Evolutionary conservation across 1,284 basidiomycete species (phyloP).

Genomic region (Sanghuangporus baumii): DNA sequence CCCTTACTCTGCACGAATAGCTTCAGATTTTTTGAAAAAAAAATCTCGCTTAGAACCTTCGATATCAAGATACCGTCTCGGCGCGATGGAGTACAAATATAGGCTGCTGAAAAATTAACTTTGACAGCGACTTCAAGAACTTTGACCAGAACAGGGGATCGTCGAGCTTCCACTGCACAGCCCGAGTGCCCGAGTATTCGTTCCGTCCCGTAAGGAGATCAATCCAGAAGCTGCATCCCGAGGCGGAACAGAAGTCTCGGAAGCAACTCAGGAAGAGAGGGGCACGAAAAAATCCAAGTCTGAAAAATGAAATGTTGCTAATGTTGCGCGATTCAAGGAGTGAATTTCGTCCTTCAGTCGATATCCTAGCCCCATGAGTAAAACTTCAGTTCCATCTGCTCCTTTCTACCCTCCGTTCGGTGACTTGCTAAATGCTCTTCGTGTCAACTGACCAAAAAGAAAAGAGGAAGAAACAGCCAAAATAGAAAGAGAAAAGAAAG

Average conservation of each 20-base stretch:
- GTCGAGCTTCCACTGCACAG: neutral
- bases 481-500: too few relatives aligned
- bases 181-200: neutral
- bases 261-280: too few relatives aligned
- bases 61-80: neutral
- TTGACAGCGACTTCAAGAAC: neutral
- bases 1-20: neutral
- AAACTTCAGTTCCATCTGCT: too few relatives aligned
- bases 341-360: too few relatives aligned
- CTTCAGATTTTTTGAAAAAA: neutral
- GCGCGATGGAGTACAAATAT: neutral
- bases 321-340: too few relatives aligned
- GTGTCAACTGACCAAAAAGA: too few relatives aligned
- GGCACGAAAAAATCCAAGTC: too few relatives aligned
- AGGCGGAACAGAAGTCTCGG: neutral
- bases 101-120: neutral
- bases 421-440: too few relatives aligned
- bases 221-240: neutral
- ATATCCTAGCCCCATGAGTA: too few relatives aligned
- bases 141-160: neutral
- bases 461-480: too few relatives aligned
- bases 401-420: too few relatives aligned
- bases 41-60: neutral
- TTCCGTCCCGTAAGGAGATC: neutral
- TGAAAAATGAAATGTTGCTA: too few relatives aligned